Base-by-base conservation (phyloP, 371 early-diverging fungal genomes). In the Syncephalastrum contaminatum region DNA sequence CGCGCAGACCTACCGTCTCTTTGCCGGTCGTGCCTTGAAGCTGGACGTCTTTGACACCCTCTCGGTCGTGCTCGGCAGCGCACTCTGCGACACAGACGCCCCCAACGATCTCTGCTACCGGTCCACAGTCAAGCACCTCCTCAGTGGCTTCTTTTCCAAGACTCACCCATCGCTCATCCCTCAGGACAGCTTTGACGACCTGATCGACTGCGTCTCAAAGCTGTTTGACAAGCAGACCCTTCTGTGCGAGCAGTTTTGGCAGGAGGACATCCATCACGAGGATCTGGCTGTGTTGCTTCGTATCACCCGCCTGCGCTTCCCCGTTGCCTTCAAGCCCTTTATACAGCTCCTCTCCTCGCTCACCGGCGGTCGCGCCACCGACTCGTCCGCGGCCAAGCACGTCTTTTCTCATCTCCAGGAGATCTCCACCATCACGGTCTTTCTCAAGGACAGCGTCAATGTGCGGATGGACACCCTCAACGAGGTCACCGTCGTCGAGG, bases 221-320 rank as follows among this genome's bases (percentile, higher is more conserved):
- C 40, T 74, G 2, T 74, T 66, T 44, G 30, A 63, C n/a, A 43
- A 65, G 25, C 67, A 77, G 52, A 46, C 64, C 0, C 64, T 49
- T 5, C 56, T 74, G 5, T 70, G 70, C 22, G 19, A 47, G 4
- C 19, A 43, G 12, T 77, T 72, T 55, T 77, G 78, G 78, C 48
- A 43, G 1, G 40, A 67, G 10, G 61, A 70, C 25, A 53, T 54
- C 19, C 53, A 48, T 12, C 27, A 56, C 8, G 36, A 62, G 1
- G 62, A 68, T 12, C 43, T 53, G 3, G 40, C 51, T 18, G 53
- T 66, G 1, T 48, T 77, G 51, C 24, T 77, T 1, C 22, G 57
- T 1, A 62, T 66, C 8, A 64, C 72, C 2, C 51, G 66, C 8
- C 42, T 47, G 8, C 62, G 73, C 20, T 77, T 74, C 49, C 78